Evolutionary conservation across 23 red algal species (phyloP).

Genomic region (Gracilaria gracilis): DNA sequence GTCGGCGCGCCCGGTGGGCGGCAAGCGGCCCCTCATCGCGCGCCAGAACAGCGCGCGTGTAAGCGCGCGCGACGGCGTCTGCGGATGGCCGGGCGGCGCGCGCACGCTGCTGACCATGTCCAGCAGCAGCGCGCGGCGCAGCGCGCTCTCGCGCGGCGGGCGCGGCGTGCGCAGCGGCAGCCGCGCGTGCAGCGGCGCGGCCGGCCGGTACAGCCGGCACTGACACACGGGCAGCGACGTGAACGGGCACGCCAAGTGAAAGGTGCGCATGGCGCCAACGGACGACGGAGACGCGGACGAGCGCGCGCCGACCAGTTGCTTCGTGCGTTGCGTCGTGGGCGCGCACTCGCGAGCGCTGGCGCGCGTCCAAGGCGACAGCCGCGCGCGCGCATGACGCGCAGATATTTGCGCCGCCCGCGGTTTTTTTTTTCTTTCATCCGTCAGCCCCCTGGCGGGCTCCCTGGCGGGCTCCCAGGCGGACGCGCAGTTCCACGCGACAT

Average conservation of each 20-base stretch:
- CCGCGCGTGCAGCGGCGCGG: background rate
- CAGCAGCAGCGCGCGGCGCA: conserved; percentile 56
- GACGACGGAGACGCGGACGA: background rate
- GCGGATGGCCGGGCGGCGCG: conserved; percentile 8
- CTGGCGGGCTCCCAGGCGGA: too few species aligned
- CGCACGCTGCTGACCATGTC: background rate
- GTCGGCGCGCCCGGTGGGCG: background rate
- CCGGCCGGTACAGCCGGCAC: conserved; percentile 40
- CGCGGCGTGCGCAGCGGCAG: background rate
- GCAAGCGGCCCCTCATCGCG: conserved; percentile 16
- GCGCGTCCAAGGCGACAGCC: too few species aligned
- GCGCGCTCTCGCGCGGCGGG: conserved; percentile 22
- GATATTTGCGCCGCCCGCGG: background rate
- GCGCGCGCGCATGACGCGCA: background rate
- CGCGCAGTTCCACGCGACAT: too few species aligned
- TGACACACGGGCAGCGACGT: conserved; percentile 57
- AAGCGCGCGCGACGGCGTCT: conserved; percentile 31
- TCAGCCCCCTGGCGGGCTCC: too few species aligned
- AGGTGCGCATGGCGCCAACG: conserved; percentile 22
- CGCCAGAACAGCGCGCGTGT: conserved; percentile 33
- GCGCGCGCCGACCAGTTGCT: background rate
- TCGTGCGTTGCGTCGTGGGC: background rate
- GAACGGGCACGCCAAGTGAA: conserved; percentile 71
- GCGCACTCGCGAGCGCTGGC: background rate
- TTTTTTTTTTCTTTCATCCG: too few species aligned